Evolutionary conservation across 179 eudicot species (phyloP), one percentile per base, ranked within the genome.

Genomic region (Beta lomatogona): DNA sequence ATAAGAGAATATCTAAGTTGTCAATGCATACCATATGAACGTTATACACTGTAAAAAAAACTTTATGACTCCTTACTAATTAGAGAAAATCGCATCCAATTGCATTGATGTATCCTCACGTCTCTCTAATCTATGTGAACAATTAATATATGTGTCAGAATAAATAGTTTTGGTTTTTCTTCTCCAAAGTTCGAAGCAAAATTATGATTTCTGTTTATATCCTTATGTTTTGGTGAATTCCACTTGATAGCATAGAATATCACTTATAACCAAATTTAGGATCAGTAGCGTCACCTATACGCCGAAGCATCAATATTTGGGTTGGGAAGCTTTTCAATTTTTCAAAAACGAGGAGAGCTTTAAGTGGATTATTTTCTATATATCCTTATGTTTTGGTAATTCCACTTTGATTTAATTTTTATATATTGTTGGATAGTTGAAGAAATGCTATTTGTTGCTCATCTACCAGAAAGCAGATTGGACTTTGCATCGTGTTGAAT

Each of bases 401-500:
- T n/a, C 10, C 45, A 66, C 15, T 22, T 7, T 31, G 10, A 31
- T 66, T 1, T 66, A 16, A 2, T 70, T 53, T 70, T 72, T 55
- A 21, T 83, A 54, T 19, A 25, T 69, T 74, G 50, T 57, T 78
- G 8, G 18, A 50, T 70, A 71, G 2, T 64, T 25, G 50, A 69
- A 18, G 18, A 41, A 71, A 10, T 66, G 41, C 18, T 36, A 64
- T 66, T 28, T 58, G 28, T 28, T 55, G 28, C 52, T 78, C 60
- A 16, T 25, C 61, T 76, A 79, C 76, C 90, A 95, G 99, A 95
- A 88, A 88, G 83, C 86, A 64, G 99, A 95, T 86, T 95, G 99
- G 99, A 95, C 86, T 85, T 82, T 95, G 89, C 99, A 95, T 86
- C 86, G 88, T 57, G 83, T 86, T 45, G 99, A 95, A 89, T 95